Conservation (phyloP, 305 asterid species). For the Plantago lanceolata region DNA sequence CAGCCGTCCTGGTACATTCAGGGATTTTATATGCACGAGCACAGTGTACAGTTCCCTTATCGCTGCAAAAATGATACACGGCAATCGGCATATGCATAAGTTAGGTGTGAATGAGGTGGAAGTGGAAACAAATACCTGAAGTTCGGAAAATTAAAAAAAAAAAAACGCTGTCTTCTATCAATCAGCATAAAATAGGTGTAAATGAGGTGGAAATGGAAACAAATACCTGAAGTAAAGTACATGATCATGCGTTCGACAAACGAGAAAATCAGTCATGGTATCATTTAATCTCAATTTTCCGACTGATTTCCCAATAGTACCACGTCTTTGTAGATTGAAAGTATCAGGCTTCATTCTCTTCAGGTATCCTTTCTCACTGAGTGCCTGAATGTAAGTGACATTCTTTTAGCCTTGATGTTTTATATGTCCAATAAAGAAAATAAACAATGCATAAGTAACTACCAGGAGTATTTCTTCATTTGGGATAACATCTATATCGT, state of each 20-base stretch:
- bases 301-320: slow-evolving; percentile 96
- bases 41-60: slow-evolving; percentile 90
- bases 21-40: slow-evolving; percentile 92
- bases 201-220: slow-evolving; percentile 20
- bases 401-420: slow-evolving; percentile 24
- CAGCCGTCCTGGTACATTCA: slow-evolving; percentile 92
- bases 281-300: slow-evolving; percentile 93
- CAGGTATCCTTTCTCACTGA: slow-evolving; percentile 95
- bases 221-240: slow-evolving; percentile 89
- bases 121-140: slow-evolving; percentile 62
- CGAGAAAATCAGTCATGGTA: slow-evolving; percentile 90
- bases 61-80: slow-evolving; percentile 46
- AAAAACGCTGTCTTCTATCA: not conserved
- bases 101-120: slow-evolving; percentile 10
- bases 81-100: not conserved
- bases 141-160: too few relatives aligned
- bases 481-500: slow-evolving; percentile 89
- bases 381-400: slow-evolving; percentile 54
- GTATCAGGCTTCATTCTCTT: slow-evolving; percentile 97
- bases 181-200: slow-evolving; percentile 8
- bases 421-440: slow-evolving; percentile 17
- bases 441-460: slow-evolving; percentile 26
- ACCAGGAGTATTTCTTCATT: slow-evolving; percentile 97
- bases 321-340: slow-evolving; percentile 85
- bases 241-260: slow-evolving; percentile 88